These are phyloP conservation scores for Pseudophaeomoniella oleicola DNA, from an alignment of 2,329 filamentous ascomycete species.

Conservation along the genomic window DNA sequence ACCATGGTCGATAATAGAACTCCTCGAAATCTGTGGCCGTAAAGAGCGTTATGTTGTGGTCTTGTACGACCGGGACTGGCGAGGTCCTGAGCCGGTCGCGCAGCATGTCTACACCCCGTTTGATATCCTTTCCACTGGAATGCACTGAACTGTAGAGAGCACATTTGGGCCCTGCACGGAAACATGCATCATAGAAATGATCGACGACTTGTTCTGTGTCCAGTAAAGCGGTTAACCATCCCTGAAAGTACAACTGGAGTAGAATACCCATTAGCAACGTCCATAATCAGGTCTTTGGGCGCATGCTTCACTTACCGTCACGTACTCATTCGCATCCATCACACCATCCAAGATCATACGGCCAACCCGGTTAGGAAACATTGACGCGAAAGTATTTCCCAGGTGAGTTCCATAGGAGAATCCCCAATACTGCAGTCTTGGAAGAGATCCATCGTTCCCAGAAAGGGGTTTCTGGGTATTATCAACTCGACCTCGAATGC, in stretches of 20 bases:
- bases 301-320: no score
- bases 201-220: slow-evolving; percentile 41
- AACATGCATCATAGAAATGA: slow-evolving; percentile 40
- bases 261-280: slow-evolving; percentile 2
- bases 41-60: background rate
- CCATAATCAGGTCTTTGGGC: slow-evolving; percentile 3
- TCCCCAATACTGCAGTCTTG: slow-evolving; percentile 28
- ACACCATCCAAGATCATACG: slow-evolving; percentile 29
- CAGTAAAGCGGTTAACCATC: slow-evolving; percentile 34
- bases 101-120: background rate
- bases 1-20: background rate
- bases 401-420: slow-evolving; percentile 41
- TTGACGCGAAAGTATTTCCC: slow-evolving; percentile 36
- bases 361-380: slow-evolving; percentile 30
- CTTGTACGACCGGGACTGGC: background rate
- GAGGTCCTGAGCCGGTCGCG: background rate
- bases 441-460: no score
- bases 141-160: background rate
- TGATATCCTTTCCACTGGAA: background rate
- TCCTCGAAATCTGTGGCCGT: background rate
- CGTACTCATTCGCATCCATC: slow-evolving; percentile 30
- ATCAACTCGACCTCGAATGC: no score
- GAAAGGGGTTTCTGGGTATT: no score
- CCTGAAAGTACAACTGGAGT: no score
- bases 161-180: slow-evolving; percentile 26